phyloP scores from a whole-genome alignment of 2,329 filamentous ascomycete species.

The Alternaria sp. region DNA sequence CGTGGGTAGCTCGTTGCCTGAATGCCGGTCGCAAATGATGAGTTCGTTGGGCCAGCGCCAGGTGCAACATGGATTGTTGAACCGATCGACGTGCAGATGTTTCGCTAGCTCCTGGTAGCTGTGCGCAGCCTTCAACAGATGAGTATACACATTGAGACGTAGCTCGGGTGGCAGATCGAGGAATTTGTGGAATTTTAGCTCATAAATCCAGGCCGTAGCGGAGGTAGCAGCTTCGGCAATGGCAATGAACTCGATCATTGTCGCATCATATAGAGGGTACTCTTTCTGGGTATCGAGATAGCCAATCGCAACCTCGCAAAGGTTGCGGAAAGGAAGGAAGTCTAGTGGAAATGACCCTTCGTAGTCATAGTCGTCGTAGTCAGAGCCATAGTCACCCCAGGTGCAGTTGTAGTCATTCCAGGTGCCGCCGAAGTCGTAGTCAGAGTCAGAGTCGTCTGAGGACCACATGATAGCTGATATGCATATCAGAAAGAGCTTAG shows the following conservation, averaged over 20 bases:
- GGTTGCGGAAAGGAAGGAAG: not conserved
- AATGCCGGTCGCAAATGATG: not conserved
- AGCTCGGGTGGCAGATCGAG: not conserved
- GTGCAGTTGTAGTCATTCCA: not conserved
- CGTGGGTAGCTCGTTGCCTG: not conserved
- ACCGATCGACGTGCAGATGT: not conserved
- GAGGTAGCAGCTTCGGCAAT: not conserved
- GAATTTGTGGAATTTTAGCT: not conserved
- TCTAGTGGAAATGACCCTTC: not conserved
- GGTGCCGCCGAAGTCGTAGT: not conserved
- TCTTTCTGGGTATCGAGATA: not conserved
- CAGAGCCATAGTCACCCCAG: not conserved
- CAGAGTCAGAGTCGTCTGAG: not conserved
- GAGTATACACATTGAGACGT: not conserved
- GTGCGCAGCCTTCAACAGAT: not conserved
- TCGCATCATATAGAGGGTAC: not conserved
- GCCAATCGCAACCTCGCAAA: not conserved
- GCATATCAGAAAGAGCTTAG: not conserved
- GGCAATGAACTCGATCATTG: not conserved
- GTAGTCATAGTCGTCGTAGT: not conserved
- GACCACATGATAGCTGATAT: not conserved
- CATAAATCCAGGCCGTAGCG: not conserved
- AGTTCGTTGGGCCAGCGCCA: not conserved
- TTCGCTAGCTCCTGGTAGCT: not conserved
- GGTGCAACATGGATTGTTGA: not conserved